Conservation (phyloP, 495 filamentous ascomycete species). For the Pyrenula aspistea region DNA sequence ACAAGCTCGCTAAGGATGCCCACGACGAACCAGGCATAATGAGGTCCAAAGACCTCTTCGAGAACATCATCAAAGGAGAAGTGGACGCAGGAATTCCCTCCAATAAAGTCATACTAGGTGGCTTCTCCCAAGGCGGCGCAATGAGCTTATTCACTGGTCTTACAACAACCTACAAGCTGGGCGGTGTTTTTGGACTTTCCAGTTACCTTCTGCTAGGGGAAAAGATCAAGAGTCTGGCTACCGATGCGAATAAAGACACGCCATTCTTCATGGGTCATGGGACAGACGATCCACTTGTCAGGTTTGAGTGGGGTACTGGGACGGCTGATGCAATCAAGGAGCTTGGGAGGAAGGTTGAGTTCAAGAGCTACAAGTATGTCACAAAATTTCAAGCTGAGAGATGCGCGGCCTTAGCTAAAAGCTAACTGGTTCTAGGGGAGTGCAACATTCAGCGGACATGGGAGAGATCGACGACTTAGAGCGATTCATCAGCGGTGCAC, state of each 20-base stretch:
- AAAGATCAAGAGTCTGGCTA: conserved; percentile 54
- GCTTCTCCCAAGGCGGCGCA: conserved; percentile 51
- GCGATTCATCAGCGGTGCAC: conserved; percentile 53
- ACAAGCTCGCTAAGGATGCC: conserved; percentile 33
- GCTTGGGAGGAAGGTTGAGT: conserved; percentile 56
- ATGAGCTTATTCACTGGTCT: conserved; percentile 55
- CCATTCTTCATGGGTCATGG: conserved; percentile 86
- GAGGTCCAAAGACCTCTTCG: conserved; percentile 59
- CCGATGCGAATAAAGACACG: conserved; percentile 63
- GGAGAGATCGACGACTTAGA: conserved; percentile 79
- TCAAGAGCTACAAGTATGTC: conserved; percentile 64
- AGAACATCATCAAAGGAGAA: conserved; percentile 70
- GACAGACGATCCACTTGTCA: conserved; percentile 57
- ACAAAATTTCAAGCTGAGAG: background rate
- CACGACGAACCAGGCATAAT: conserved; percentile 79
- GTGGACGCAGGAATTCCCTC: conserved; percentile 73
- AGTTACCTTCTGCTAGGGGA: conserved; percentile 66
- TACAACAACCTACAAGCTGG: conserved; percentile 63
- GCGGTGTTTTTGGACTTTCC: conserved; percentile 77
- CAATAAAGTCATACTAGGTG: conserved; percentile 71
- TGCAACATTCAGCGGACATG: conserved; percentile 65
- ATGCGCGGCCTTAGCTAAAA: too few relatives aligned
- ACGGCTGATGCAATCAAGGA: conserved; percentile 52
- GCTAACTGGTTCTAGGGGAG: conserved; percentile 27
- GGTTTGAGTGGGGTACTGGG: conserved; percentile 49